Evolutionary conservation across 164 flowering plant species (phyloP).

Genomic region (Stephania cephalantha): DNA sequence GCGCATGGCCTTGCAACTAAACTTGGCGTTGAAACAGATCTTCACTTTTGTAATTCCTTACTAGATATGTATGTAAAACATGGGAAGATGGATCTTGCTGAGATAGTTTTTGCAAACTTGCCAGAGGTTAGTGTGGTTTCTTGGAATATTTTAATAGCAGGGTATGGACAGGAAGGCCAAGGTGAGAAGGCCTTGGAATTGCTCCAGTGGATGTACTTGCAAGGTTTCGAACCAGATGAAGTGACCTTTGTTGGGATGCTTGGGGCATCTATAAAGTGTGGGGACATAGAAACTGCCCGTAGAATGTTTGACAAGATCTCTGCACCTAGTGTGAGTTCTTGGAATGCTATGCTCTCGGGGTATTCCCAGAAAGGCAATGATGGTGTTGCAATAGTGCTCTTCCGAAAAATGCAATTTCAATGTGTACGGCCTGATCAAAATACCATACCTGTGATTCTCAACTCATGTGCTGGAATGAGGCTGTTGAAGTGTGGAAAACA

Average conservation of each 20-base stretch:
- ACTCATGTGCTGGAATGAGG: slow-evolving; percentile 62
- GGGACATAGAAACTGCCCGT: slow-evolving; percentile 47
- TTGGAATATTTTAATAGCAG: slow-evolving; percentile 77
- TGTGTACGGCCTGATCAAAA: slow-evolving; percentile 52
- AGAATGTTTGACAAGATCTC: slow-evolving; percentile 40
- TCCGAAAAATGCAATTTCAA: slow-evolving; percentile 70
- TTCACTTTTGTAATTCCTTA: slow-evolving; percentile 53
- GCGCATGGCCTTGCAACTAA: slow-evolving; percentile 47
- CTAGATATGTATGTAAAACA: slow-evolving; percentile 62
- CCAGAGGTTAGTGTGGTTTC: slow-evolving; percentile 41
- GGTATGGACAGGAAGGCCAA: slow-evolving; percentile 44
- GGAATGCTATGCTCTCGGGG: slow-evolving; percentile 78
- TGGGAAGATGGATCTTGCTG: slow-evolving; percentile 56
- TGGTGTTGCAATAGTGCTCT: slow-evolving; percentile 51
- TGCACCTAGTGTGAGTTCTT: slow-evolving; percentile 51
- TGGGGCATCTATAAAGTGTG: slow-evolving; percentile 53
- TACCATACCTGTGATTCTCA: slow-evolving; percentile 52
- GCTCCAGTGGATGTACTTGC: slow-evolving; percentile 38
- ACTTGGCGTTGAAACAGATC: slow-evolving; percentile 48
- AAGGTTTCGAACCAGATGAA: slow-evolving; percentile 58
- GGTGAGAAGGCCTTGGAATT: slow-evolving; percentile 37
- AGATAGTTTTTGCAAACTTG: slow-evolving; percentile 37
- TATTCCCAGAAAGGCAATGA: slow-evolving; percentile 47
- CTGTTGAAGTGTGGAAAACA: slow-evolving; percentile 61
- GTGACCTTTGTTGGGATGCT: slow-evolving; percentile 59